Conservation (phyloP, 192 early-diverging fungal species). For the Dimargaris cristalligena region DNA sequence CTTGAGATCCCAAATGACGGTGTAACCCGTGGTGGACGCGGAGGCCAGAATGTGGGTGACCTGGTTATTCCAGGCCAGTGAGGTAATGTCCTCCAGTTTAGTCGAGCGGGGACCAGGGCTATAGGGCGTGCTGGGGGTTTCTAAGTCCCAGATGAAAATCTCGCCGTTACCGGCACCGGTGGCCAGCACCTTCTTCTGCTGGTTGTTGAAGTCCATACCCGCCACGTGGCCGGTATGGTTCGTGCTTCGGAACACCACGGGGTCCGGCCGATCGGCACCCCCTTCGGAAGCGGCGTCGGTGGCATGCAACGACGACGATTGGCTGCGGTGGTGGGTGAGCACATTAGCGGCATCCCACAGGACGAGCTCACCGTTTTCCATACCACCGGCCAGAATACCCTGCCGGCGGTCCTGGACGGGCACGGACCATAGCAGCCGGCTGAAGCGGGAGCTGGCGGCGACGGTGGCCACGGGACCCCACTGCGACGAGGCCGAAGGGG, state of each 20-base stretch:
- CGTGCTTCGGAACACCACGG: conserved; percentile 44
- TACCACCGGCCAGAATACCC: conserved; percentile 80
- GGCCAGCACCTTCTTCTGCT: conserved; percentile 71
- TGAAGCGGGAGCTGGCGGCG: conserved; percentile 41
- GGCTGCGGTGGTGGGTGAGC: too few species aligned
- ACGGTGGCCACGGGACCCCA: background rate
- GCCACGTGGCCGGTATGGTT: conserved; percentile 78
- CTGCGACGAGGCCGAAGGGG: conserved; percentile 13
- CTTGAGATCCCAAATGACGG: conserved; percentile 92
- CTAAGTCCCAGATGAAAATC: conserved; percentile 89
- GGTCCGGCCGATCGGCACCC: conserved; percentile 20
- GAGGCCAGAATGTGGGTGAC: conserved; percentile 87
- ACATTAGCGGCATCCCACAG: conserved; percentile 73
- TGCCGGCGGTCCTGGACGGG: conserved; percentile 22
- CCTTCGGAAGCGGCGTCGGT: conserved; percentile 21
- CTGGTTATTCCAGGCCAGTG: conserved; percentile 82
- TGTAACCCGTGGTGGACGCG: conserved; percentile 75
- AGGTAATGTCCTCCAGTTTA: conserved; percentile 75
- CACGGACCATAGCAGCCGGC: conserved; percentile 68
- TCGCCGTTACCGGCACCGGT: conserved; percentile 84
- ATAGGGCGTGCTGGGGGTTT: conserved; percentile 72
- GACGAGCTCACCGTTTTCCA: conserved; percentile 84
- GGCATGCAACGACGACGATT: too few species aligned
- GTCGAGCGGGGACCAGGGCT: conserved; percentile 70
- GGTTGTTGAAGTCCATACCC: conserved; percentile 83